phyloP scores from a whole-genome alignment of 768 basidiomycete species.

The Russula ochroleuca region DNA sequence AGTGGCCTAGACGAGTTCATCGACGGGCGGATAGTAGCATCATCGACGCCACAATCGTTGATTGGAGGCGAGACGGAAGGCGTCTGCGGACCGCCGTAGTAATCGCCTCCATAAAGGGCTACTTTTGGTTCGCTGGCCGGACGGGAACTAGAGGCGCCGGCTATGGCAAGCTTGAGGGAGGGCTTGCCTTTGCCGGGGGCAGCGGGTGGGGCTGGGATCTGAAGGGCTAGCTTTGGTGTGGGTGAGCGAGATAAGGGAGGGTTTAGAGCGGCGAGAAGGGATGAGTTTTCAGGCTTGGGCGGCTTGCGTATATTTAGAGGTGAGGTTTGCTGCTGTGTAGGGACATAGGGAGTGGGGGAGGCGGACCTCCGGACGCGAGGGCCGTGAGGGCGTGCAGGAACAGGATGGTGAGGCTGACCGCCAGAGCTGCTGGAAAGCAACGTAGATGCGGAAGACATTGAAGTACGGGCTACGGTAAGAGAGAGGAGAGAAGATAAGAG shows the following conservation, averaged over 20 bases:
- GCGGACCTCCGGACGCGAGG: constrained; percentile 46
- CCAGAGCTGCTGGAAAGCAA: constrained; percentile 23
- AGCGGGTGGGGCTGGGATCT: constrained; percentile 30
- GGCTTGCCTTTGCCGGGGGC: constrained; percentile 25
- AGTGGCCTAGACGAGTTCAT: constrained; percentile 24
- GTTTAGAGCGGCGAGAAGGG: constrained; percentile 23
- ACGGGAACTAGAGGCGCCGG: constrained; percentile 10
- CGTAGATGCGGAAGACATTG: constrained; percentile 4
- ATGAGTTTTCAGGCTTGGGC: constrained; percentile 21
- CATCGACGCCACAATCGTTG: constrained; percentile 37
- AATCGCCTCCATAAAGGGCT: constrained; percentile 22
- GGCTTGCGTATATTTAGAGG: constrained; percentile 44
- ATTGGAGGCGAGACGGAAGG: constrained; percentile 23
- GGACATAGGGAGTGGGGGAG: constrained; percentile 39
- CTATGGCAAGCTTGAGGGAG: constrained; percentile 27
- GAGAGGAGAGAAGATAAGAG: background rate
- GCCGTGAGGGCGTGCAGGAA: constrained; percentile 44
- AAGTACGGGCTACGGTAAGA: background rate
- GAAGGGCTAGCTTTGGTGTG: constrained; percentile 34
- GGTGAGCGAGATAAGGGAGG: constrained; percentile 30
- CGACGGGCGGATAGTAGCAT: constrained; percentile 42
- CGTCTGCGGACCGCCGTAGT: constrained; percentile 27
- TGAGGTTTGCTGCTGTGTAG: constrained; percentile 34
- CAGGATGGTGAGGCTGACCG: constrained; percentile 30
- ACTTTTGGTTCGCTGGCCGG: constrained; percentile 2